Percentiles rank a stretch among this genome's conserved stretches.
phyloP scores from a whole-genome alignment of 1,139 yeast species.

The Lodderomyces jiufengensis region DNA sequence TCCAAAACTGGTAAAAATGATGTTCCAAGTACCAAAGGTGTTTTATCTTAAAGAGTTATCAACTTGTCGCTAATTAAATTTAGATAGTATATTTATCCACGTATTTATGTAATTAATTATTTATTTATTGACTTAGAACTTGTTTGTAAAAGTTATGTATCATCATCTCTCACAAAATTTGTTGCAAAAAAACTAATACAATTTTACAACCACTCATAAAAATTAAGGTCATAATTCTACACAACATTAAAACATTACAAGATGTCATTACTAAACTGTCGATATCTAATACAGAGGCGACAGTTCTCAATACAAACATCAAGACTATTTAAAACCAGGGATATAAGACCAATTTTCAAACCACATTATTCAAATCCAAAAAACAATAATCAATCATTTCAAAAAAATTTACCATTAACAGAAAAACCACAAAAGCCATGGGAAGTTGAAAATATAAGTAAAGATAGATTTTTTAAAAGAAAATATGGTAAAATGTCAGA shows the following conservation, averaged over 20 bases:
- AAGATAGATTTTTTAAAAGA: slow-evolving; percentile 40
- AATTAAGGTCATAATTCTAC: too few relatives aligned
- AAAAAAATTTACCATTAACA: slow-evolving; percentile 12
- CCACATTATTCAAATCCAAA: slow-evolving; percentile 18
- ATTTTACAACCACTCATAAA: too few relatives aligned
- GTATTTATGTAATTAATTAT: neutral
- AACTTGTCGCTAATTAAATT: too few relatives aligned
- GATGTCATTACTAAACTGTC: neutral
- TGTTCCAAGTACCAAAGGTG: slow-evolving; percentile 96
- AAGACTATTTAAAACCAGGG: slow-evolving; percentile 1
- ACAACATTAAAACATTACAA: too few relatives aligned
- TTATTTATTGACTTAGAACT: neutral
- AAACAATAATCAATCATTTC: slow-evolving; percentile 12
- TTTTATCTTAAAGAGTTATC: too few relatives aligned
- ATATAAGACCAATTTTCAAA: slow-evolving; percentile 14
- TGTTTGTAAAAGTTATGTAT: too few relatives aligned
- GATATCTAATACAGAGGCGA: slow-evolving; percentile 1
- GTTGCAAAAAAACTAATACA: too few relatives aligned
- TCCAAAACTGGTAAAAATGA: slow-evolving; percentile 82
- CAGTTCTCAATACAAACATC: slow-evolving; percentile 3
- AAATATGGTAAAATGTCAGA: slow-evolving; percentile 35
- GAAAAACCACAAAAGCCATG: slow-evolving; percentile 26
- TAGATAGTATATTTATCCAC: too few relatives aligned
- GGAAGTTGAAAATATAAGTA: slow-evolving; percentile 35
- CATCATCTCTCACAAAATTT: too few relatives aligned